phyloP scores from a whole-genome alignment of 1,139 yeast genomes.

The Scheffersomyces parashehatae region DNA sequence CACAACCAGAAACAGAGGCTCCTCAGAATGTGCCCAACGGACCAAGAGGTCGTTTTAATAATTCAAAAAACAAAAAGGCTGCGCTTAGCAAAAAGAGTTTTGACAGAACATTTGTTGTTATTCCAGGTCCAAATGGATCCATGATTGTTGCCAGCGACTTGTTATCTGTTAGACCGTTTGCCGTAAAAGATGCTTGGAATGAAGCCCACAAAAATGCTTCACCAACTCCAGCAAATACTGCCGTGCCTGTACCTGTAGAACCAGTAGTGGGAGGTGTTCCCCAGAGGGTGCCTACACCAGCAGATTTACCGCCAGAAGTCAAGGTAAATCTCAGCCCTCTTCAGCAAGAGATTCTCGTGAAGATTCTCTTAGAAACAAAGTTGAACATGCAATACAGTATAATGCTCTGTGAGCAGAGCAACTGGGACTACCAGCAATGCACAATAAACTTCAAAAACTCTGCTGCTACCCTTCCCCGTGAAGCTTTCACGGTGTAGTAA shows the following conservation, averaged over 20 bases:
- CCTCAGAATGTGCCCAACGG: slow-evolving; percentile 11
- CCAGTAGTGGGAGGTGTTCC: slow-evolving; percentile 6
- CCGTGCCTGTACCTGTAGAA: slow-evolving; percentile 13
- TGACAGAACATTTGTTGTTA: slow-evolving; percentile 80
- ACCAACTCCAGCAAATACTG: slow-evolving; percentile 13
- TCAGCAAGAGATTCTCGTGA: slow-evolving; percentile 68
- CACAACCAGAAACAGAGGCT: slow-evolving; percentile 45
- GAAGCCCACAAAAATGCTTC: slow-evolving; percentile 10
- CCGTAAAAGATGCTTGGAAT: slow-evolving; percentile 63
- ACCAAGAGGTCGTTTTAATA: slow-evolving; percentile 33
- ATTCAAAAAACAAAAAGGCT: slow-evolving; percentile 34
- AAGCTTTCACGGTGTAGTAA: slow-evolving; percentile 27
- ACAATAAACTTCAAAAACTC: slow-evolving; percentile 71
- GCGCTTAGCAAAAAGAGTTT: slow-evolving; percentile 71
- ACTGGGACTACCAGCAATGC: slow-evolving; percentile 78
- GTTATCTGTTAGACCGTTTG: slow-evolving; percentile 63
- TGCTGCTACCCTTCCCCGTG: slow-evolving; percentile 44
- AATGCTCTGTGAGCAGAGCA: slow-evolving; percentile 86
- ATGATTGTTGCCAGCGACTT: slow-evolving; percentile 86
- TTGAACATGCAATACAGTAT: slow-evolving; percentile 76
- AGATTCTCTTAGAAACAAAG: slow-evolving; percentile 71
- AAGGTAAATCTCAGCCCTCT: slow-evolving; percentile 50
- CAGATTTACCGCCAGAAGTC: slow-evolving; percentile 54
- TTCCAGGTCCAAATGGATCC: slow-evolving; percentile 68
- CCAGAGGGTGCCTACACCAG: slow-evolving; percentile 25